Evolutionary conservation across 768 basidiomycete genomes (phyloP), one percentile per base, ranked within the genome.

Genomic region (Kwoniella sp.): DNA sequence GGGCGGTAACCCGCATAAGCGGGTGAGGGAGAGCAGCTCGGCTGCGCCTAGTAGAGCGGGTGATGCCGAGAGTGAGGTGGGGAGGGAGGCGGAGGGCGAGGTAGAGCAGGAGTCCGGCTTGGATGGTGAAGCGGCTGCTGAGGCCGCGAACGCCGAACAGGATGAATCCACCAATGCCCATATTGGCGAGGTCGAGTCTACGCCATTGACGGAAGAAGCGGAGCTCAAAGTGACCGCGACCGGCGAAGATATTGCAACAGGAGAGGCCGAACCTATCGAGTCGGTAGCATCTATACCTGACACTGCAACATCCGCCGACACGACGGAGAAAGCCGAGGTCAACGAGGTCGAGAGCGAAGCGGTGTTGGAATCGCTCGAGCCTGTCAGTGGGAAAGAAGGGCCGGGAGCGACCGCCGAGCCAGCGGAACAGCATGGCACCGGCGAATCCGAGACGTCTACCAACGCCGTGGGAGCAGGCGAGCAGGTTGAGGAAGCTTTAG

Each of bases 1-100:
- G 46, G n/a, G n/a, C n/a, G n/a, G n/a, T n/a, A 63, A 63, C 50
- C 56, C 56, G 36, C 60, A 67, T 33, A 65, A 65, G 53, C n/a
- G 63, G 22, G 54, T 56, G 57, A 63, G 63, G 48, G 51, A 60
- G 61, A 43, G 69, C 63, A 28, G 59, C 56, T 60, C 63, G 53
- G 60, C 65, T 20, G 69, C 58, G 1, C 63, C 63, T 25, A 54
- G 56, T 52, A 23, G 56, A 37, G 23, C 27, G 1, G 53, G 25
- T 14, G 57, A 53, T 22, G 40, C 14, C n/a, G n/a, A 4, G 34
- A 28, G 43, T 36, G 27, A 29, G 25, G 39, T 20, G 12, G 59
- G 40, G 33, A 40, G 22, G 15, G 51, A 41, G n/a, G 39, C 14
- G 10, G 51, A 50, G 23, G 52, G 22, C 1, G 47, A 42, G 28